Base-by-base conservation (phyloP, 768 basidiomycete species). In the Crepidotus variabilis region DNA sequence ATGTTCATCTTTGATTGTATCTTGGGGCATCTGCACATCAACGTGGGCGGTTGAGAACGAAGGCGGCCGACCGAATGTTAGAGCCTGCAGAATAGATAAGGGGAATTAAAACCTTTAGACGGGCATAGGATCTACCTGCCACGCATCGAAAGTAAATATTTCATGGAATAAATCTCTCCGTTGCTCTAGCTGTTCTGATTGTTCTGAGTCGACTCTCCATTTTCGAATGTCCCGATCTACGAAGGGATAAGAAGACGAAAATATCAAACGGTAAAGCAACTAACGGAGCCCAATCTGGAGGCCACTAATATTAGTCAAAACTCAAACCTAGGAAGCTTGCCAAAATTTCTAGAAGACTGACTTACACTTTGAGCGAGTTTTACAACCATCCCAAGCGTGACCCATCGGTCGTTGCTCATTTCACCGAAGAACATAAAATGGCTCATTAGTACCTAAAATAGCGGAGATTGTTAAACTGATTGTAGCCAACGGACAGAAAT, bases 51-150 rank as follows among this genome's bases (percentile, higher is more conserved):
- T 71, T 1, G 82, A 77, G 54, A 88, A 78, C 6, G 86, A 87
- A 2, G 86, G 86, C 2, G 87, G 87, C 6, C 87, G 78, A 54
- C 86, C 86, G 68, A 83, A 88, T 9, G 86, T 88, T 57, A 89
- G 68, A 63, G 85, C 86, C 87, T 89, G 61, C 24, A 47, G 28
- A 58, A 47, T 16, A 51, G 16, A 8, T n/a, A 18, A 47, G 11
- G 32, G 20, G 35, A 22, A 45, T 33, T 16, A 11, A 24, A 13
- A 13, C 45, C 18, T 32, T 24, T 16, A 22, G 18, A 48, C 46
- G 55, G 52, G 14, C 18, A 21, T 18, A 7, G 51, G 59, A 3
- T 75, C 54, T 62, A 86, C 87, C 82, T 86, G 85, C 83, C 83
- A 86, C 2, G 83, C 83, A 63, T 87, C 86, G 60, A 87, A 87